Base-by-base conservation (phyloP, 1,139 yeast species). In the Taiozyma sp. region DNA sequence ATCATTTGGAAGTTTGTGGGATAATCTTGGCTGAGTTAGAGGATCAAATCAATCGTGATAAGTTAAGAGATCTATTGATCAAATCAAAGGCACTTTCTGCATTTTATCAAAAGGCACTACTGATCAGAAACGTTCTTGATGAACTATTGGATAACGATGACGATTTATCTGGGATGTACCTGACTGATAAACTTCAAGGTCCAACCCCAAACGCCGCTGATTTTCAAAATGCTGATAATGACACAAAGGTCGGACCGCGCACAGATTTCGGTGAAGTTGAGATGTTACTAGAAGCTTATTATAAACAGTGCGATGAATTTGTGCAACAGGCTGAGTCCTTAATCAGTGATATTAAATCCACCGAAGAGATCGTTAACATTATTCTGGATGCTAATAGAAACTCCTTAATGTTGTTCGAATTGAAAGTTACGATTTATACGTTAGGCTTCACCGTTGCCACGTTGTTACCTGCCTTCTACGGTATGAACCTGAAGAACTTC, bases 111-210 rank as follows among this genome's bases (percentile, higher is more conserved):
- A 89, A 91, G 65, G 88, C 96, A 0, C 73, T 85, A 2, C 75
- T 95, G 57, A 89, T 93, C 51, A 75, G 97, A 57, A 87, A 90
- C 61, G 87, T 92, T 36, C 70, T 95, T 40, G 97, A 93, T 64
- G 97, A 93, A 55, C 69, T 93, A 46, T 70, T 95, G 40, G 98
- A 92, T 50, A 90, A 85, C 58, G 96, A 88, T 62, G 93, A 87
- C 56, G 88, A 84, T 57, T 69, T 87, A 52, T 78, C 80, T 32
- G 89, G 81, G 23, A 79, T 87, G 81, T 84, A 85, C 65, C 70
- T 87, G 51, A 78, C 85, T 0, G 79, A 78, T 40, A 73, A 70
- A 50, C 51, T 46, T 41, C 55, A 28, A 54, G 65, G 30, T 28
- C 12, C 38, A 14, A 16, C 39, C 14, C 19, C 19, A 24, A 24